phyloP scores from a whole-genome alignment of 345 rosid species.

The Schrenkiella parvula region DNA sequence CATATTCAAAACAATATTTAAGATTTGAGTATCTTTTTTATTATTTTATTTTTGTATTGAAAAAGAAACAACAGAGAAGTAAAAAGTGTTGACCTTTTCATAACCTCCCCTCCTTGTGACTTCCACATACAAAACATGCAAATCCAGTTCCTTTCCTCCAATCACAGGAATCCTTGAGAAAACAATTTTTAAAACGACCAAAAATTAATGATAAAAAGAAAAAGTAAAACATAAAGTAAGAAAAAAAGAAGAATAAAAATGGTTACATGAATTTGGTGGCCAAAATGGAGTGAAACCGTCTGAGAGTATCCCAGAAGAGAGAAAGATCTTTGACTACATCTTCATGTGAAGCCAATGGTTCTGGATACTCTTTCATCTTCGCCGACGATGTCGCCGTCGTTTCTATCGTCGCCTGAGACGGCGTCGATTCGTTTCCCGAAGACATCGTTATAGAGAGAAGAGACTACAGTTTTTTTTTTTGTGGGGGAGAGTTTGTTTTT shows the following conservation, averaged over 20 bases:
- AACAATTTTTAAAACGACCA: neutral
- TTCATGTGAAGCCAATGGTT: constrained; percentile 59
- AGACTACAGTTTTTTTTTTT: neutral
- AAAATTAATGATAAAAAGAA: neutral
- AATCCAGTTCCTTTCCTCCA: constrained; percentile 92
- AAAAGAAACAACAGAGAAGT: neutral
- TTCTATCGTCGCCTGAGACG: constrained; percentile 38
- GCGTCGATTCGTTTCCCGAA: constrained; percentile 34
- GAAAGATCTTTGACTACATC: constrained; percentile 43
- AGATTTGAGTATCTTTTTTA: neutral
- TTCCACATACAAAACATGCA: constrained; percentile 85
- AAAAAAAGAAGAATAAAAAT: neutral
- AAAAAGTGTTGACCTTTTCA: constrained; percentile 61
- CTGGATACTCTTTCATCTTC: constrained; percentile 51
- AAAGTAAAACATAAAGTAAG: neutral
- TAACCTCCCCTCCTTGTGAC: constrained; percentile 84
- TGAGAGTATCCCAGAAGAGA: constrained; percentile 81
- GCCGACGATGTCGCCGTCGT: constrained; percentile 17
- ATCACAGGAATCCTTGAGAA: constrained; percentile 90
- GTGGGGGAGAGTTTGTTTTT: neutral
- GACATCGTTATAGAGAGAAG: constrained; percentile 32
- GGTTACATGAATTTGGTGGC: constrained; percentile 76
- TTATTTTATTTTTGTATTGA: neutral
- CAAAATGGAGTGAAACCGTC: constrained; percentile 78
- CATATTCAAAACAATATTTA: neutral